Base-by-base conservation (phyloP, 768 basidiomycete species). In the Leccinum obscurum region DNA sequence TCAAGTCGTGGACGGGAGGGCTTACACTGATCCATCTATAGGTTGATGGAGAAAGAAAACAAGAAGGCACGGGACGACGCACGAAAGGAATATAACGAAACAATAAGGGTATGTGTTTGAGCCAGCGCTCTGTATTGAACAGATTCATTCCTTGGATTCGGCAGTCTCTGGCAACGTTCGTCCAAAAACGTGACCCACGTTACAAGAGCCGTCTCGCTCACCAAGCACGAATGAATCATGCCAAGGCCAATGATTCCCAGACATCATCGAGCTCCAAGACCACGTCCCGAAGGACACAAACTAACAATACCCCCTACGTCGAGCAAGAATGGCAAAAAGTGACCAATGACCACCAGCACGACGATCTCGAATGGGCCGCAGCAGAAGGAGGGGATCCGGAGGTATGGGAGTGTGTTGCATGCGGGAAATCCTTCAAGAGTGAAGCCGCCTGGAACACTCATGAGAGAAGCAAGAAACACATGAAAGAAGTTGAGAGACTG, bases 401-500 rank as follows among this genome's bases (percentile, higher is more conserved):
- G 66, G 90, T 91, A 69, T 94, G 90, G 88, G 95, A 96, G 71
- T 99, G 97, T 68, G 88, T 98, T n/a, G 95, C 88, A 8, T 99
- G 97, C 68, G 80, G 83, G 30, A 98, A 97, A 77, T 81, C 83
- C 1, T 98, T 98, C 71, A 78, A 88, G 68, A 94, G 89, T 64
- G 95, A 98, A 66, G 92, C 93, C 0, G 92, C 94, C 5, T 99
- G 95, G 95, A 81, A 88, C 66, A 98, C 94, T 72, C 97, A 98
- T 64, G 97, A 98, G 73, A 81, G 95, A 64, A 97, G 95, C 73
- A 90, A 90, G 76, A 97, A 94, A 74, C 97, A 99, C 68, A 70
- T 91, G 70, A 92, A 89, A 73, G 92, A 94, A 62, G 85, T 98
- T 13, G 92, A 92, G 68, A 80, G 78, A 64, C 69, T 99, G 60